These are phyloP conservation scores for Plasmodium yoelii DNA, from an alignment of 169 alveolate species.

Conservation along the genomic window DNA sequence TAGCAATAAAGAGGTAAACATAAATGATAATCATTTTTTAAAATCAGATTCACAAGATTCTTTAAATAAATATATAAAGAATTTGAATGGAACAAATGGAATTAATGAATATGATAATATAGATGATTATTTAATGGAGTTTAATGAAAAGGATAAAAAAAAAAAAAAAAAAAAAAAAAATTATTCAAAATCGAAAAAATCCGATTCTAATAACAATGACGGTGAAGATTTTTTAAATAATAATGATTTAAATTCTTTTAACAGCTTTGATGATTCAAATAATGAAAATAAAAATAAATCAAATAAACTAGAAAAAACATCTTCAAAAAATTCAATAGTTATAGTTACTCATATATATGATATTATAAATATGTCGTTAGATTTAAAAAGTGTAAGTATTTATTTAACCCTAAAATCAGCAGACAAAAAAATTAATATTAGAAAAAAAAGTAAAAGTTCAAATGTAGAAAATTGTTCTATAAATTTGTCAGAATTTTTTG, in stretches of 20 bases:
- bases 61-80: conserved; percentile 22
- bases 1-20: conserved; percentile 14
- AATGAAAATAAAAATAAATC: conserved; percentile 1
- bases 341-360: conserved; percentile 61
- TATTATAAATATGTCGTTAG: conserved; percentile 42
- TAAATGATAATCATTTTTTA: conserved; percentile 15
- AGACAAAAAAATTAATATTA: conserved; percentile 46
- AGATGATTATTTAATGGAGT: conserved; percentile 33
- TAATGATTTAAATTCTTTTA: conserved; percentile 19
- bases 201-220: conserved; percentile 1
- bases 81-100: conserved; percentile 4
- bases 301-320: not conserved
- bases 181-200: not conserved
- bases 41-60: conserved; percentile 25
- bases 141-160: conserved; percentile 8
- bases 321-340: conserved; percentile 8
- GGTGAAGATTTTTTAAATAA: conserved; percentile 15
- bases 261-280: conserved; percentile 10
- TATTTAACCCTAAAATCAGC: conserved; percentile 53
- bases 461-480: conserved; percentile 28
- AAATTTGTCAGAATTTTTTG: conserved; percentile 58
- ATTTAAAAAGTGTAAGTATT: conserved; percentile 29
- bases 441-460: conserved; percentile 44
- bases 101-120: conserved; percentile 17
- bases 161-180: conserved; percentile 34